These are phyloP conservation scores for Apodospora peruviana DNA, from an alignment of 495 filamentous ascomycete genomes.

Conservation along the genomic window DNA sequence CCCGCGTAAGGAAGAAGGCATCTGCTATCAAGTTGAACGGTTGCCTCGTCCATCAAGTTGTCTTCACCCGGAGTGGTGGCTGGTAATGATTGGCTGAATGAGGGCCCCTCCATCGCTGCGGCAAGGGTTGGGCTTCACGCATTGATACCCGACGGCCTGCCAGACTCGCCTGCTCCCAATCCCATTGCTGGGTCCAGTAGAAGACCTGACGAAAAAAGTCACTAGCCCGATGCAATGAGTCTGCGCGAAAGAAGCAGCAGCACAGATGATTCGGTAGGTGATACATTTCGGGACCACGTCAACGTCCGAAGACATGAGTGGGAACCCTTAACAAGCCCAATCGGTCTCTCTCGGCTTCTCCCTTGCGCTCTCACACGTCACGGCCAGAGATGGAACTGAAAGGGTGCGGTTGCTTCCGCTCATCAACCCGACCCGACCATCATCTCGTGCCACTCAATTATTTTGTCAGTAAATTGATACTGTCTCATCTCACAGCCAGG, in stretches of 20 bases:
- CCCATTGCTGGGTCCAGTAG: slow-evolving; percentile 7
- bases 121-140: slow-evolving; percentile 25
- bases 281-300: slow-evolving; percentile 7
- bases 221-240: slow-evolving; percentile 13
- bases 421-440: no score
- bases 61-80: background rate
- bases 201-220: slow-evolving; percentile 4
- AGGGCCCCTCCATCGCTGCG: slow-evolving; percentile 4
- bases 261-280: slow-evolving; percentile 13
- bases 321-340: background rate
- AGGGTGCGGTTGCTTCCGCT: background rate
- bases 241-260: background rate
- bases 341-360: background rate
- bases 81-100: slow-evolving; percentile 20
- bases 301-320: background rate
- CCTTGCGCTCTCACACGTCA: background rate
- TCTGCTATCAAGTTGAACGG: slow-evolving; percentile 1
- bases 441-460: no score
- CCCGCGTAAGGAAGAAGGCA: background rate
- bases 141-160: slow-evolving; percentile 31
- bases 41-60: slow-evolving; percentile 1
- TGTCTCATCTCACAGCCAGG: no score
- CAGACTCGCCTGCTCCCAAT: slow-evolving; percentile 12
- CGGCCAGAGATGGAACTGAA: background rate
- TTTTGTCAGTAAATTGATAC: no score